Percentiles rank a stretch among this genome's conserved stretches.
These are phyloP conservation scores for Aspergillus puulaauensis DNA, from an alignment of 2,329 filamentous ascomycete genomes.

Conservation along the genomic window DNA sequence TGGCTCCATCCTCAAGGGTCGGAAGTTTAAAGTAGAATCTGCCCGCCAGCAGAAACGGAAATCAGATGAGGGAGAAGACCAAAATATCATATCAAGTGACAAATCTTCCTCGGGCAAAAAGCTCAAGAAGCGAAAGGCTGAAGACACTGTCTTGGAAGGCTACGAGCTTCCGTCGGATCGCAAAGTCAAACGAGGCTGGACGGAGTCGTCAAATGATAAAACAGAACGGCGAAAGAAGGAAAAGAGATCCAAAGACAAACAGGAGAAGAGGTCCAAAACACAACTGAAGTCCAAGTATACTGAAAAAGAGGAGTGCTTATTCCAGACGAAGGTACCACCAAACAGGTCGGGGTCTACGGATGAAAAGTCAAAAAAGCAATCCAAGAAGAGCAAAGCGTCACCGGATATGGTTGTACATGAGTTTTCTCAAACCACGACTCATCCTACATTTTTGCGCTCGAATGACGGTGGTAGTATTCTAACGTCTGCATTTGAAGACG, in stretches of 20 bases:
- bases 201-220: constrained; percentile 59
- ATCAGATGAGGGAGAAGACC: constrained; percentile 39
- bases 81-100: constrained; percentile 27
- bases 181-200: constrained; percentile 88
- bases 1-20: constrained; percentile 78
- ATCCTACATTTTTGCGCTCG: constrained; percentile 75
- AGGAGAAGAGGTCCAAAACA: constrained; percentile 58
- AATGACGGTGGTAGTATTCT: constrained; percentile 46
- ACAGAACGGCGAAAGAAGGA: constrained; percentile 45
- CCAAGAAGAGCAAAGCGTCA: constrained; percentile 61
- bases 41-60: constrained; percentile 66
- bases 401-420: constrained; percentile 76
- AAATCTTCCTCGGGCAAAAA: constrained; percentile 42
- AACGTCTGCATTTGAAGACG: constrained; percentile 72
- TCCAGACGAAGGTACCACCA: constrained; percentile 76
- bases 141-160: constrained; percentile 60
- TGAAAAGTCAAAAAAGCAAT: constrained; percentile 45
- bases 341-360: constrained; percentile 43
- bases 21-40: constrained; percentile 80
- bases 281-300: constrained; percentile 74
- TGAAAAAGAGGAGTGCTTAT: constrained; percentile 75
- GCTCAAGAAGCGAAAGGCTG: constrained; percentile 52
- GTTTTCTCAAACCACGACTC: constrained; percentile 80
- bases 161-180: constrained; percentile 70
- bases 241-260: constrained; percentile 52